phyloP scores from a whole-genome alignment of 179 eudicot genomes.

The Vitellaria paradoxa region DNA sequence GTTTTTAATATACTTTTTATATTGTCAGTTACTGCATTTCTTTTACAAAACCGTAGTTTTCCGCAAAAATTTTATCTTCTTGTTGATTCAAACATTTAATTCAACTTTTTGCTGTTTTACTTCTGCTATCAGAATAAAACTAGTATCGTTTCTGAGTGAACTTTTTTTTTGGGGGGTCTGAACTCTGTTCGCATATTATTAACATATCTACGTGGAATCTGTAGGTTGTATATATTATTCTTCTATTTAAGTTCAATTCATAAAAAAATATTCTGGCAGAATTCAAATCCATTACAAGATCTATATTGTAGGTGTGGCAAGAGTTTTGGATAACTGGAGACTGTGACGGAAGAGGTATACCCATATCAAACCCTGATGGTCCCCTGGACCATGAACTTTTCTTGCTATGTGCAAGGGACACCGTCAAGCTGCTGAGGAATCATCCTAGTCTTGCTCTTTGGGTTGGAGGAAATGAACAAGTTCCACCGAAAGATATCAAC shows the following conservation, averaged over 20 bases:
- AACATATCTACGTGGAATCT: not conserved
- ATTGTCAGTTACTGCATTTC: not conserved
- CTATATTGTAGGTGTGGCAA: slow-evolving; percentile 82
- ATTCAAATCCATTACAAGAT: slow-evolving; percentile 1
- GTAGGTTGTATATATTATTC: no score
- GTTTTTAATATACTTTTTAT: not conserved
- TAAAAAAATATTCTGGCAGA: not conserved
- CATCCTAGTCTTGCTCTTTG: slow-evolving; percentile 99
- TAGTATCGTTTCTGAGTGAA: not conserved
- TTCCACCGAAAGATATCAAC: slow-evolving; percentile 87
- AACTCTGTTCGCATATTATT: no score
- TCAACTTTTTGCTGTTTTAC: not conserved
- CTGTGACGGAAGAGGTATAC: slow-evolving; percentile 87
- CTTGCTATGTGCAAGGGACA: slow-evolving; percentile 87
- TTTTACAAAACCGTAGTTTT: not conserved
- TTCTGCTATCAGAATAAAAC: not conserved
- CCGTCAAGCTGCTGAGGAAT: slow-evolving; percentile 87
- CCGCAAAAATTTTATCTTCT: not conserved
- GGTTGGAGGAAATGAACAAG: slow-evolving; percentile 99
- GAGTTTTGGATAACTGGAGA: slow-evolving; percentile 99
- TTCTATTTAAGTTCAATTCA: not conserved
- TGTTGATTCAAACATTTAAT: no score
- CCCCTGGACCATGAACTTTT: slow-evolving; percentile 94
- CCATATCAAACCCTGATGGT: slow-evolving; percentile 91
- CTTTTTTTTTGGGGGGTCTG: not conserved